Percentiles rank a stretch among this genome's conserved stretches.
Conservation (phyloP, 129 eudicot species). For the carrot (Daucus carota) region DNA sequence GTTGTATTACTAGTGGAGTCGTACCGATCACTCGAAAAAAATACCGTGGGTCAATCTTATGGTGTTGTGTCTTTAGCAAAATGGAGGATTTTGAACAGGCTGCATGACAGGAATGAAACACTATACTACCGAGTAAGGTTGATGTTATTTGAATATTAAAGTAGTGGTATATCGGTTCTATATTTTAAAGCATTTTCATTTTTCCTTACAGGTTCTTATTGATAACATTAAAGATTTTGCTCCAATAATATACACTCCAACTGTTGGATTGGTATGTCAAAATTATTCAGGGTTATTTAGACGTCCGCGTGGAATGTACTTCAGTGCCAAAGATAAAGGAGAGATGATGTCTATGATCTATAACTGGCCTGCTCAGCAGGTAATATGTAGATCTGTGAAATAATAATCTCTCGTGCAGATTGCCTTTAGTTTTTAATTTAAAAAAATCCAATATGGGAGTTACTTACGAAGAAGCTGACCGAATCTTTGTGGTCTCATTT, state of each 20-base stretch:
- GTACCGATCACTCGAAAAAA: slow-evolving; percentile 78
- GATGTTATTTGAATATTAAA: slow-evolving; percentile 5
- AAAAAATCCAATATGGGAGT: not conserved
- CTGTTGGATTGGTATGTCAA: slow-evolving; percentile 98
- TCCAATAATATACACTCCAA: slow-evolving; percentile 95
- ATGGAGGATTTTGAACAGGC: slow-evolving; percentile 97
- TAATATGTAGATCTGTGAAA: slow-evolving; percentile 18
- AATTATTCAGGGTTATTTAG: slow-evolving; percentile 97
- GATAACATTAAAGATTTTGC: slow-evolving; percentile 93
- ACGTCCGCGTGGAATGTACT: slow-evolving; percentile 99
- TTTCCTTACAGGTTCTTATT: slow-evolving; percentile 68
- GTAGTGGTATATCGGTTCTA: slow-evolving; percentile 3
- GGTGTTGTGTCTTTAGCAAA: slow-evolving; percentile 59
- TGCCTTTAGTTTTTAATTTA: not conserved
- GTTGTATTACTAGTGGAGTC: slow-evolving; percentile 67
- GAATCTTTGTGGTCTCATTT: not conserved
- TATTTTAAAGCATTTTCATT: slow-evolving; percentile 3
- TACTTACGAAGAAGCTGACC: not conserved
- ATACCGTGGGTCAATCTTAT: slow-evolving; percentile 70
- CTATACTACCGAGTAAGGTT: slow-evolving; percentile 82
- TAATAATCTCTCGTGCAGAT: not conserved
- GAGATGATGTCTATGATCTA: slow-evolving; percentile 99
- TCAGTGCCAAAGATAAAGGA: slow-evolving; percentile 99
- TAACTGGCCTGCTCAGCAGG: slow-evolving; percentile 94
- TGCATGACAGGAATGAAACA: slow-evolving; percentile 97